These are phyloP conservation scores for Acer negundo DNA, from an alignment of 345 rosid species.

Conservation along the genomic window DNA sequence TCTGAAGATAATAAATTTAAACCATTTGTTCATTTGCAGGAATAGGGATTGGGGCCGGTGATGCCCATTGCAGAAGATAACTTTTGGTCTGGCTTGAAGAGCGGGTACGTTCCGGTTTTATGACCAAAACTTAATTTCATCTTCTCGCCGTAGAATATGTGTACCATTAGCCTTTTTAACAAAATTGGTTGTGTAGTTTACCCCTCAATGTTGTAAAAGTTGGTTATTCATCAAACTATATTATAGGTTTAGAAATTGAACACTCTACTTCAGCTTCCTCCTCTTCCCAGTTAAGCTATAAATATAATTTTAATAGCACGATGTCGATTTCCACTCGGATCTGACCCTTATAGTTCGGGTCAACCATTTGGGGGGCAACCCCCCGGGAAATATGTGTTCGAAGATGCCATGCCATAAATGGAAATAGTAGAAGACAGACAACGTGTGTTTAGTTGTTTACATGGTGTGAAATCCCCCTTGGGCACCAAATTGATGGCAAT, in stretches of 20 bases:
- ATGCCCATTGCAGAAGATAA: neutral
- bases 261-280: neutral
- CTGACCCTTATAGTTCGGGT: conserved; percentile 4
- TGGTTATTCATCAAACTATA: neutral
- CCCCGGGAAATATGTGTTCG: too few species aligned
- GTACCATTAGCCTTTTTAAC: neutral
- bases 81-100: neutral
- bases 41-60: neutral
- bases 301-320: neutral
- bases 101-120: neutral
- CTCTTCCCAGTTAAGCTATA: neutral
- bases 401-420: too few species aligned
- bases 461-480: too few species aligned
- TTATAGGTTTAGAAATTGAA: neutral
- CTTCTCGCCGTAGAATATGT: neutral
- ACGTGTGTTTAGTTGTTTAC: too few species aligned
- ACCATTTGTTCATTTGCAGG: conserved; percentile 13
- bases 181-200: neutral
- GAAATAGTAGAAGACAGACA: too few species aligned
- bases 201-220: neutral
- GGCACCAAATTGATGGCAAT: too few species aligned
- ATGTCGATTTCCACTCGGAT: neutral
- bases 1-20: neutral
- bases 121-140: neutral
- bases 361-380: neutral